Percentiles rank a stretch among this genome's conserved stretches.
These are phyloP conservation scores for Saccharomycopsis selenospora DNA, from an alignment of 805 yeast species.

Conservation along the genomic window DNA sequence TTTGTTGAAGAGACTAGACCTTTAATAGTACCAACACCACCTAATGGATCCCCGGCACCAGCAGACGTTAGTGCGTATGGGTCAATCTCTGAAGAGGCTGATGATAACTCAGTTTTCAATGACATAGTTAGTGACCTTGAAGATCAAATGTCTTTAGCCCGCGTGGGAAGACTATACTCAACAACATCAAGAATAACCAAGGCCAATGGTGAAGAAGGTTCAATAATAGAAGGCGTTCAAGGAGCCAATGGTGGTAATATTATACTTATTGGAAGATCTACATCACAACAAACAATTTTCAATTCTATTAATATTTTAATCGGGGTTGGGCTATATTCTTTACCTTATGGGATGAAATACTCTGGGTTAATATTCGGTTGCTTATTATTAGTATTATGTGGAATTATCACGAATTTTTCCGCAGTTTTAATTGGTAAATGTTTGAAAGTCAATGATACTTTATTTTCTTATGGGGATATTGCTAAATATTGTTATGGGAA, in stretches of 20 bases:
- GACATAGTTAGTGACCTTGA: conserved; percentile 11
- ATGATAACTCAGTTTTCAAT: conserved; percentile 7
- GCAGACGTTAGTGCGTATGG: not conserved
- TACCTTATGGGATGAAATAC: conserved; percentile 60
- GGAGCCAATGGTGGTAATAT: conserved; percentile 10
- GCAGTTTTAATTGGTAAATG: conserved; percentile 50
- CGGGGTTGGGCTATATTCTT: conserved; percentile 68
- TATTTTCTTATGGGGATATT: conserved; percentile 53
- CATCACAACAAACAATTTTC: conserved; percentile 69
- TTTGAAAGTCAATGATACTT: conserved; percentile 31
- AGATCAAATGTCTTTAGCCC: conserved; percentile 7
- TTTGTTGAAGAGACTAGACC: conserved; percentile 6
- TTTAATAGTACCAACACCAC: too few species aligned
- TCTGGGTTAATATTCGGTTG: conserved; percentile 61
- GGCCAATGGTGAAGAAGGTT: not conserved
- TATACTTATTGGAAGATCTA: conserved; percentile 36
- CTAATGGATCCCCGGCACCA: conserved; percentile 1
- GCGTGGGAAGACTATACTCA: conserved; percentile 10
- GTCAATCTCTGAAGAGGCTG: not conserved
- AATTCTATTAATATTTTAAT: conserved; percentile 71
- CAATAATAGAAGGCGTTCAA: not conserved
- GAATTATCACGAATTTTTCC: conserved; percentile 44
- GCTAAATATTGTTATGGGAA: conserved; percentile 45
- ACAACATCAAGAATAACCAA: conserved; percentile 15
- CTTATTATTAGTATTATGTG: conserved; percentile 35